Evolutionary conservation across 2,329 filamentous ascomycete species (phyloP).

Genomic region (Xylariaceae sp.): DNA sequence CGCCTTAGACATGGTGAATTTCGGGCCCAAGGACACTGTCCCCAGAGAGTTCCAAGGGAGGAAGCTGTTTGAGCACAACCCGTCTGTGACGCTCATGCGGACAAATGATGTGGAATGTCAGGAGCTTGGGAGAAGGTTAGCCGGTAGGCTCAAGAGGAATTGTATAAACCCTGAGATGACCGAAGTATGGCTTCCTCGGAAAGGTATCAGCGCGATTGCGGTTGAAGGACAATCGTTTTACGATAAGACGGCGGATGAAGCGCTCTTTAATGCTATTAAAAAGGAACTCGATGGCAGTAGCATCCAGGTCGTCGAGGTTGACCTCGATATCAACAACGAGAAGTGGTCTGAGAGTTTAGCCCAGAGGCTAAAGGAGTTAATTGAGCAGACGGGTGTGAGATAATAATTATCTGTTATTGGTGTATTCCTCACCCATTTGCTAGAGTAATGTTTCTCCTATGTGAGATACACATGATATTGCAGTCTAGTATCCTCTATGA

Average conservation of each 20-base stretch:
- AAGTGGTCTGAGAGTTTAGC: conserved; percentile 28
- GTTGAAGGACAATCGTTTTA: conserved; percentile 57
- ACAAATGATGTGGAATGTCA: conserved; percentile 60
- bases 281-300: conserved; percentile 50
- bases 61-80: conserved; percentile 66
- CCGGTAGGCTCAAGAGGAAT: conserved; percentile 50
- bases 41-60: conserved; percentile 57
- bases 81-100: conserved; percentile 67
- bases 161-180: conserved; percentile 45
- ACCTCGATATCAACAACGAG: conserved; percentile 56
- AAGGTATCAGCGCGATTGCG: conserved; percentile 64
- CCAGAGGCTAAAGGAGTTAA: conserved; percentile 24
- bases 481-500: too few species aligned
- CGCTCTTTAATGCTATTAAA: conserved; percentile 56
- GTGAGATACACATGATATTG: too few species aligned
- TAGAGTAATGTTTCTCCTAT: too few species aligned
- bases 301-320: conserved; percentile 53
- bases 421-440: too few species aligned
- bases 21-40: conserved; percentile 31
- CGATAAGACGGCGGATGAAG: conserved; percentile 45
- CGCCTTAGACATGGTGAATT: conserved; percentile 52
- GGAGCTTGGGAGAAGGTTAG: conserved; percentile 59
- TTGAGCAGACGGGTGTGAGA: conserved; percentile 7
- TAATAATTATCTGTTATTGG: neutral
- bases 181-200: conserved; percentile 61